Evolutionary conservation across 176 grass and related monocot species (phyloP).

Genomic region (Avena eriantha): DNA sequence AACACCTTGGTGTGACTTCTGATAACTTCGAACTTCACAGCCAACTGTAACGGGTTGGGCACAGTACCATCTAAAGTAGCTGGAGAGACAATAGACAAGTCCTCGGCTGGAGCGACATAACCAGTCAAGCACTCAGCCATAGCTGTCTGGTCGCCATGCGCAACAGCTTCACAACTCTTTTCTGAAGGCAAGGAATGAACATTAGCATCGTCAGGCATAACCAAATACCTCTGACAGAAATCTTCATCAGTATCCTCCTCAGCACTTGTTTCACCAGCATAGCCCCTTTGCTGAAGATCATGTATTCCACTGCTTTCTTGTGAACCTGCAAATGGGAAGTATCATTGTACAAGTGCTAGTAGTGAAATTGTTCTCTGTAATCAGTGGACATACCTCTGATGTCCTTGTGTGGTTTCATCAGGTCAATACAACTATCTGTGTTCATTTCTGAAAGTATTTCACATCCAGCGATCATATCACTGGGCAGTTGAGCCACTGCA

Average conservation of each 20-base stretch:
- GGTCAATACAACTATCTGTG: neutral
- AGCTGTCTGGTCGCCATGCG: neutral
- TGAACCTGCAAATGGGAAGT: slow-evolving; percentile 31
- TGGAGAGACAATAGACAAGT: neutral
- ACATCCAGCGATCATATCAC: neutral
- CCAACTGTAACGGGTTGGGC: neutral
- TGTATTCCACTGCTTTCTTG: slow-evolving; percentile 3
- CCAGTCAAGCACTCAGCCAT: neutral
- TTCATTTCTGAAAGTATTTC: slow-evolving; percentile 5
- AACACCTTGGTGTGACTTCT: neutral
- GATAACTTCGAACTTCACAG: neutral
- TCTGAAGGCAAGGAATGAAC: neutral
- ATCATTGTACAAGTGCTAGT: neutral
- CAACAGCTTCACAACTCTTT: neutral
- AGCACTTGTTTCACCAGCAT: neutral
- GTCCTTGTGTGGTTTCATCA: neutral
- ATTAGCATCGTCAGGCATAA: neutral
- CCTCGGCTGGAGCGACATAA: neutral
- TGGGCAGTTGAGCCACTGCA: slow-evolving; percentile 1
- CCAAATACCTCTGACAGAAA: neutral
- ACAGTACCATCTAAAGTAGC: neutral
- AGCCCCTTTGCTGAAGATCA: neutral
- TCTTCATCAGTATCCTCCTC: slow-evolving; percentile 14
- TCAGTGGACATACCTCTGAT: slow-evolving; percentile 19
- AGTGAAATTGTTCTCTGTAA: neutral